phyloP scores from a whole-genome alignment of 2,329 filamentous ascomycete genomes.

The Pseudocercospora vitis region DNA sequence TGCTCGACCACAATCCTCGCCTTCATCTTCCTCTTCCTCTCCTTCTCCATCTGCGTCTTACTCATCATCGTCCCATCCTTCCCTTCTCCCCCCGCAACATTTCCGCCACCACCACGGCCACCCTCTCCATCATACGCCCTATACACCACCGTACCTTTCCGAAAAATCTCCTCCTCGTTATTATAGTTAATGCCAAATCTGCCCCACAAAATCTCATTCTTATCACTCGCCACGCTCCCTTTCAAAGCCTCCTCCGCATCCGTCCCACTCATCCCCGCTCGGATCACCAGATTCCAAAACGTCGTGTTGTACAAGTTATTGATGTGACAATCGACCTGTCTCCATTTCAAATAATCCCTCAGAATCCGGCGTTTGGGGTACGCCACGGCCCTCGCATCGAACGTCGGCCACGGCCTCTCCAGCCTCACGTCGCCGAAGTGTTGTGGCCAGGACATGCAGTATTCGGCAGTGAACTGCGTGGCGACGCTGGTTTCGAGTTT shows the following conservation, averaged over 20 bases:
- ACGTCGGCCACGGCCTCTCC: conserved; percentile 75
- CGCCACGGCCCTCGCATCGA: conserved; percentile 86
- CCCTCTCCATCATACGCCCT: conserved; percentile 48
- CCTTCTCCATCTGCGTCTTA: conserved; percentile 79
- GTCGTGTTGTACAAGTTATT: conserved; percentile 99
- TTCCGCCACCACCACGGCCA: too few relatives aligned
- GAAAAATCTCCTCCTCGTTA: conserved; percentile 87
- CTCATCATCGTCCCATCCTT: conserved; percentile 20
- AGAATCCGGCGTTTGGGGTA: conserved; percentile 83
- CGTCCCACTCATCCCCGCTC: conserved; percentile 71
- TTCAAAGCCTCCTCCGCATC: conserved; percentile 80
- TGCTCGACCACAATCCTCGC: conserved; percentile 80
- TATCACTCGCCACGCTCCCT: conserved; percentile 80
- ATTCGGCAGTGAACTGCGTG: conserved; percentile 90
- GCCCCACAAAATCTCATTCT: conserved; percentile 93
- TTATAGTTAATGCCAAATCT: conserved; percentile 95
- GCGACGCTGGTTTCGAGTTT: conserved; percentile 90
- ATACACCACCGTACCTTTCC: conserved; percentile 89
- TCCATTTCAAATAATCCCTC: conserved; percentile 94
- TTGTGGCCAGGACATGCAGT: conserved; percentile 74
- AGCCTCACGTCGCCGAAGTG: conserved; percentile 67
- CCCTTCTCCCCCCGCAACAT: not conserved
- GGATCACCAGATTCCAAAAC: conserved; percentile 85
- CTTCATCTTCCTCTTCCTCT: conserved; percentile 77
- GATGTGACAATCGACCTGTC: conserved; percentile 96